Conservation (phyloP, 2,329 filamentous ascomycete genomes). For the Colletotrichum tofieldiae region DNA sequence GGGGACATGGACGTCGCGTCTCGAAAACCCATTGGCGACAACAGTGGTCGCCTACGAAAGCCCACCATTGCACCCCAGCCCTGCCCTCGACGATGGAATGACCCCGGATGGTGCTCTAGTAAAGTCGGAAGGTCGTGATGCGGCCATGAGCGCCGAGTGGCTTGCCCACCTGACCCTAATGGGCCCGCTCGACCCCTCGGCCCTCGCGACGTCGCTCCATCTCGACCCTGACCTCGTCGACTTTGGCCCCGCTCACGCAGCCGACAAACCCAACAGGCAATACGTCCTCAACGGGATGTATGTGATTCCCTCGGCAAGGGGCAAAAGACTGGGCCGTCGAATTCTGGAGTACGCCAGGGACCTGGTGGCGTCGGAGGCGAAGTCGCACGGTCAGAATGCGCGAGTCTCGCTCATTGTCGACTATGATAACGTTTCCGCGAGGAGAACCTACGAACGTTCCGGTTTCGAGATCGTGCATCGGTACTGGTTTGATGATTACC, state of each 20-base stretch:
- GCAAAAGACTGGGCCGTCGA: not conserved
- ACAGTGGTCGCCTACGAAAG: constrained; percentile 25
- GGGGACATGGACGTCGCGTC: constrained; percentile 24
- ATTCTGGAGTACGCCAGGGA: constrained; percentile 18
- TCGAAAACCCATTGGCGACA: constrained; percentile 25
- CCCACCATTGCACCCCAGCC: not conserved
- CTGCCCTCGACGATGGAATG: not conserved
- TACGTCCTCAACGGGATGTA: constrained; percentile 39
- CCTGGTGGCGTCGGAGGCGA: not conserved
- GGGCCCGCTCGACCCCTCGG: constrained; percentile 28
- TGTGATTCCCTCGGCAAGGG: constrained; percentile 22
- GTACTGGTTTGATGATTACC: constrained; percentile 38
- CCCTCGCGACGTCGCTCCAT: constrained; percentile 4
- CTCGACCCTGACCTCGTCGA: constrained; percentile 7
- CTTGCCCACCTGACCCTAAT: constrained; percentile 18
- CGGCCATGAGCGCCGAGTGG: constrained; percentile 11
- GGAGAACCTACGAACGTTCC: constrained; percentile 21
- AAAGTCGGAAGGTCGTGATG: not conserved
- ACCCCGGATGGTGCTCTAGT: not conserved
- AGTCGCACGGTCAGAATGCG: not conserved
- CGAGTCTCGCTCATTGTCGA: constrained; percentile 26
- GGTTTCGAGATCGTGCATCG: constrained; percentile 30
- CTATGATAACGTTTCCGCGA: constrained; percentile 26
- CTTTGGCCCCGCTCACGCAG: not conserved
- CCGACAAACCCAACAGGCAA: not conserved